Evolutionary conservation across 148 eudicot genomes (phyloP).

Genomic region (Fagopyrum tataricum): DNA sequence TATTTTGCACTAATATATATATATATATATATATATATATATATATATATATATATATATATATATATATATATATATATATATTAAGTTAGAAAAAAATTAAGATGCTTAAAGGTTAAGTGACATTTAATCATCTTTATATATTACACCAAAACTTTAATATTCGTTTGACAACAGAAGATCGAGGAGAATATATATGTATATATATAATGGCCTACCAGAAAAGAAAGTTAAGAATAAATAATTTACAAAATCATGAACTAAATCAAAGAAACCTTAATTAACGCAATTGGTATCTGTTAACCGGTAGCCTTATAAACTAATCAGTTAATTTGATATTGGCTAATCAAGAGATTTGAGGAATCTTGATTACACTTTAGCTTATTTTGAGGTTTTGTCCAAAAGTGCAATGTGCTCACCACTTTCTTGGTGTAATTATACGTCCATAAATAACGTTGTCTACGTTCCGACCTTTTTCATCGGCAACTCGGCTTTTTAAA

Average conservation of each 20-base stretch:
- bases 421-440: neutral
- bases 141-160: neutral
- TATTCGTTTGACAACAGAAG: neutral
- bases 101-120: too few relatives aligned
- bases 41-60: too few relatives aligned
- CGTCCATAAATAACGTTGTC: neutral
- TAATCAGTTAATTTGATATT: neutral
- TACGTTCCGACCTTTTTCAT: neutral
- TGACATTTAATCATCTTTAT: too few relatives aligned
- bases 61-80: too few relatives aligned
- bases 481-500: neutral
- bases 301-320: neutral
- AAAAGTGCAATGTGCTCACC: neutral
- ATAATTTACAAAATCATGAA: neutral
- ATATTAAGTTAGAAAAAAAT: too few relatives aligned
- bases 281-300: neutral
- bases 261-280: neutral
- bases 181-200: neutral
- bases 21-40: too few relatives aligned
- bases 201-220: neutral
- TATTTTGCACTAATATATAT: too few relatives aligned
- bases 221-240: neutral
- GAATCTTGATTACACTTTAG: neutral
- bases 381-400: conserved; percentile 4
- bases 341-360: neutral